phyloP scores from a whole-genome alignment of 352 stramenopile genomes.

The Phytophthora hybrid region DNA sequence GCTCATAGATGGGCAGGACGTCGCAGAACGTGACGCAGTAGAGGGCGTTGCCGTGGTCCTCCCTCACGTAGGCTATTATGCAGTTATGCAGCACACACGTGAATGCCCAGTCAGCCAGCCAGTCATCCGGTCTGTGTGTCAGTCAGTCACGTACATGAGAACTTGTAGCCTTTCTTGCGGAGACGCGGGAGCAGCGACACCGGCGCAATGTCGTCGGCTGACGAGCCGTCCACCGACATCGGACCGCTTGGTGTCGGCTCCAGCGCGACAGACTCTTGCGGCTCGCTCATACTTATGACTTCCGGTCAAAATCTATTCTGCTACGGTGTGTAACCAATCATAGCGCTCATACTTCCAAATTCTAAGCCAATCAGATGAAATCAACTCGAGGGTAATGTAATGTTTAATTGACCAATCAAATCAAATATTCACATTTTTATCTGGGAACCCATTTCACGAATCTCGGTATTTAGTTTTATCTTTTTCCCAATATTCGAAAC shows the following conservation, averaged over 20 bases:
- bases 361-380: too few relatives aligned
- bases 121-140: not conserved
- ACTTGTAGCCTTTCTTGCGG: slow-evolving; percentile 72
- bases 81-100: slow-evolving; percentile 1
- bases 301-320: too few relatives aligned
- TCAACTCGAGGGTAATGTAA: too few relatives aligned
- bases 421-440: too few relatives aligned
- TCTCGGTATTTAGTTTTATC: too few relatives aligned
- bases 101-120: slow-evolving; percentile 13
- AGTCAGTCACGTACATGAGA: slow-evolving; percentile 55
- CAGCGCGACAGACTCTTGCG: slow-evolving; percentile 6
- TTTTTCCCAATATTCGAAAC: too few relatives aligned
- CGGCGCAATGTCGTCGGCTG: slow-evolving; percentile 29
- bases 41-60: slow-evolving; percentile 81
- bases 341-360: too few relatives aligned
- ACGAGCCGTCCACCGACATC: not conserved
- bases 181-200: slow-evolving; percentile 54
- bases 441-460: too few relatives aligned
- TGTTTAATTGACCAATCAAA: too few relatives aligned
- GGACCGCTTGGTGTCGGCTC: slow-evolving; percentile 18
- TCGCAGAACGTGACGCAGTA: slow-evolving; percentile 84
- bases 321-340: too few relatives aligned
- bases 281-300: slow-evolving; percentile 16
- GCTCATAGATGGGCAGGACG: slow-evolving; percentile 71
- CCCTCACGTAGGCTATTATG: slow-evolving; percentile 62